Percentiles rank a stretch among this genome's conserved stretches.
Conservation (phyloP, 305 asterid species). For the Rubia occidens region DNA sequence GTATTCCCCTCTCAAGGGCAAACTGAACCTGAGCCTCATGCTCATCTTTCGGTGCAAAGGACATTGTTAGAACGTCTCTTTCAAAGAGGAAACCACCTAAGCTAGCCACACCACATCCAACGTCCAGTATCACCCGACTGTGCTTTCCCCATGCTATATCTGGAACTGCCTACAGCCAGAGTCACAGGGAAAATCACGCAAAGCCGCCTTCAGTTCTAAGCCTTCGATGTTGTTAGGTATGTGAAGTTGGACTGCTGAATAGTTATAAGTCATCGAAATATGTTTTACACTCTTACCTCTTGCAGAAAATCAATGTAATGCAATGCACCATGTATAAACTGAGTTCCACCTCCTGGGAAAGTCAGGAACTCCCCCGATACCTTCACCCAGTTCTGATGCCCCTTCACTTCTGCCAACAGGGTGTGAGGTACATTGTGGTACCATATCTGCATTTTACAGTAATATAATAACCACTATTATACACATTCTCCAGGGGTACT, state of each 20-base stretch:
- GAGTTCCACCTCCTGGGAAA: conserved; percentile 92
- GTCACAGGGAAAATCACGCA: neutral
- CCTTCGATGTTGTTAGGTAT: neutral
- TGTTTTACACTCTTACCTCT: conserved; percentile 35
- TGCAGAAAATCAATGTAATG: conserved; percentile 73
- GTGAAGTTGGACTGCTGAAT: neutral
- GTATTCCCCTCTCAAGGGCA: conserved; percentile 85
- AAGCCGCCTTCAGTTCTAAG: neutral
- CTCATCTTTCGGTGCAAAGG: conserved; percentile 86
- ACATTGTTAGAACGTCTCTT: conserved; percentile 65
- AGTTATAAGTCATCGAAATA: neutral
- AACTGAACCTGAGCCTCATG: conserved; percentile 89
- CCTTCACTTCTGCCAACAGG: conserved; percentile 62
- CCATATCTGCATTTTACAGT: conserved; percentile 56
- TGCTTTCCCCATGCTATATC: conserved; percentile 85
- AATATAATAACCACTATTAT: neutral
- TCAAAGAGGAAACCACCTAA: conserved; percentile 74
- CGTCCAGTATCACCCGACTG: conserved; percentile 58
- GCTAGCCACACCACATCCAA: conserved; percentile 87
- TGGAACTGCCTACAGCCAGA: conserved; percentile 51
- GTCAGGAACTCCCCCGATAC: conserved; percentile 70
- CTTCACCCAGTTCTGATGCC: conserved; percentile 92
- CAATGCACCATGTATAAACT: conserved; percentile 74
- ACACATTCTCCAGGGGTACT: neutral
- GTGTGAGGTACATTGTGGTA: conserved; percentile 71